These are phyloP conservation scores for Backusella australiensis DNA, from an alignment of 192 early-diverging fungal species.

Conservation along the genomic window DNA sequence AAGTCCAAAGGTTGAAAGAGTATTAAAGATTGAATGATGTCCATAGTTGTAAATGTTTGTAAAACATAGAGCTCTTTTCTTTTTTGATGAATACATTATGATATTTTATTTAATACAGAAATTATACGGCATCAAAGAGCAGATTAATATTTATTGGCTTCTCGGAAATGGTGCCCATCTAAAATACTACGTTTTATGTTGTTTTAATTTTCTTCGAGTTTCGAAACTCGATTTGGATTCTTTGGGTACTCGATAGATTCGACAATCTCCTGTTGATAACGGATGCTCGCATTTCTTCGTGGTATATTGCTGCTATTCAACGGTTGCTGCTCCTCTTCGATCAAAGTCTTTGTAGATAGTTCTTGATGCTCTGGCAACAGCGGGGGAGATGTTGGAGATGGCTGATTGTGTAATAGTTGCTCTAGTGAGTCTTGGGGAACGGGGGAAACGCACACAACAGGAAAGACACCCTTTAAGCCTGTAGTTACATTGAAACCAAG, in stretches of 20 bases:
- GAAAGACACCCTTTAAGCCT: conserved; percentile 76
- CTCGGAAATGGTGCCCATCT: too few species aligned
- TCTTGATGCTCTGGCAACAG: neutral
- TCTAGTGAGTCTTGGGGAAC: conserved; percentile 20
- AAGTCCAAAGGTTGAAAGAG: too few species aligned
- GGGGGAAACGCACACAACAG: conserved; percentile 67
- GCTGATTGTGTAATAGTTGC: conserved; percentile 20
- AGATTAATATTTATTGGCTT: neutral
- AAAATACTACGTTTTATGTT: neutral
- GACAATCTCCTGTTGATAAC: neutral
- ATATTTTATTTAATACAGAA: neutral
- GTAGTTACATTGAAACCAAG: conserved; percentile 77
- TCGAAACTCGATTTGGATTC: conserved; percentile 16
- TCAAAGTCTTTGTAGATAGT: neutral
- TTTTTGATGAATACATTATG: too few species aligned
- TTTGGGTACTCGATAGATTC: neutral
- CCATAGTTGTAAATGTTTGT: too few species aligned
- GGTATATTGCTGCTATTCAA: neutral
- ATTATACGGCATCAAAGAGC: neutral
- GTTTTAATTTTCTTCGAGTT: conserved; percentile 14
- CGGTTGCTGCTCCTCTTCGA: neutral
- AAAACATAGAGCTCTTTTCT: too few species aligned
- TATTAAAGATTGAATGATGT: too few species aligned
- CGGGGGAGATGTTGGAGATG: neutral
- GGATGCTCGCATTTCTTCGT: neutral